These are phyloP conservation scores for Cadophora sp. DNA, from an alignment of 2,329 filamentous ascomycete genomes.

Conservation along the genomic window DNA sequence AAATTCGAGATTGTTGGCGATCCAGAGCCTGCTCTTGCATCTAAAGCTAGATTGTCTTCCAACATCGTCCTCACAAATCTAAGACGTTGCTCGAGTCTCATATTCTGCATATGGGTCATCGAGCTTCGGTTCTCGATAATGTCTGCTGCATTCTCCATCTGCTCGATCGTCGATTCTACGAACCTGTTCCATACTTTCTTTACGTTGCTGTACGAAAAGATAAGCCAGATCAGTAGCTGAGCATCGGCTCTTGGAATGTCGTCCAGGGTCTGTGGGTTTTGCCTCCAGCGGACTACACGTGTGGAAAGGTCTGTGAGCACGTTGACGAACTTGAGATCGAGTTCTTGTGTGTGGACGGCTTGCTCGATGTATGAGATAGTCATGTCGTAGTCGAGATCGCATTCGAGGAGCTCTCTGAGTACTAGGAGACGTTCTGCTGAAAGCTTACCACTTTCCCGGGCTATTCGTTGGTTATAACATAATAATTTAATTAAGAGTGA, in stretches of 20 bases:
- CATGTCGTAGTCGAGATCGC: not conserved
- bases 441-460: not conserved
- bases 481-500: too few species aligned
- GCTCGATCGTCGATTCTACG: not conserved
- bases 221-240: not conserved
- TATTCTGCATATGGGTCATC: not conserved
- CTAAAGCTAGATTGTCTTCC: not conserved
- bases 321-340: not conserved
- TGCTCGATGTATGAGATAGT: not conserved
- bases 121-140: not conserved
- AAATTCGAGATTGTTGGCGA: not conserved
- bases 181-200: not conserved
- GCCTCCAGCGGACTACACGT: not conserved
- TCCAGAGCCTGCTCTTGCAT: not conserved
- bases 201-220: not conserved
- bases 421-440: not conserved
- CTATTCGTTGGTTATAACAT: not conserved
- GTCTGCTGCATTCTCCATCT: not conserved
- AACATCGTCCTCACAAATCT: not conserved
- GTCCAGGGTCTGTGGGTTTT: not conserved
- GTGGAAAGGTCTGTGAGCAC: not conserved
- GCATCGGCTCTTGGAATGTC: not conserved
- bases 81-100: not conserved
- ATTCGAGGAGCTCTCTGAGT: not conserved
- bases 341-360: slow-evolving; percentile 1